Evolutionary conservation across 2,329 filamentous ascomycete genomes (phyloP), one percentile per base, ranked within the genome.

Genomic region (Fusarium sp.): DNA sequence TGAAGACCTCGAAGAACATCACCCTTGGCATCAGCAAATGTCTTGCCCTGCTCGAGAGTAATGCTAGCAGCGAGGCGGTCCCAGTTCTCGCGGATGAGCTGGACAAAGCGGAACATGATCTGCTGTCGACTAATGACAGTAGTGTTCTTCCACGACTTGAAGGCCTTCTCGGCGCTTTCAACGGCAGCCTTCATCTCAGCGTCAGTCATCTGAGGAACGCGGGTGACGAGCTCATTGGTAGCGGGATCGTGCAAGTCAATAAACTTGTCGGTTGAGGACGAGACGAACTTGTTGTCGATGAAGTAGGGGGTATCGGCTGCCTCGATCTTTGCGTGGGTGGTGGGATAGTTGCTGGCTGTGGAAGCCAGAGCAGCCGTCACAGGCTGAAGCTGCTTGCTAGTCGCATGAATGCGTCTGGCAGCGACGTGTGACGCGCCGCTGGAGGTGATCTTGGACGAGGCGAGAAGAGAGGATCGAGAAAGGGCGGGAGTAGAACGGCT

Each of bases 21-120:
- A 44, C 92, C 92, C 79, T 85, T 90, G 35, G 92, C 92, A 78
- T 96, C 92, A 53, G 90, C 90, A 78, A 95, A 90, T 1, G 92
- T 96, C 87, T 96, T 96, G 78, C 92, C 92, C 83, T 96, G 92
- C 83, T 96, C 92, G 57, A 95, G 84, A 8, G 92, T 94, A 78
- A 96, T 96, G 81, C 90, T 93, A 14, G 92, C 92, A 17, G 92
- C 92, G 70, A 96, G 82, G 19, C 92, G 86, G 78, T 96, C 92
- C 92, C 92, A 94, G 82, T 96, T 91, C 81, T 94, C 90, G 52
- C 91, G 85, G 77, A 96, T 93, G 75, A 96, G 83, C 32, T 86
- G 85, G 33, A 93, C 91, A 75, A 93, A 94, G 79, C 91, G 91
- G 85, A 96, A 95, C 91, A 95, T 93, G 81, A 95, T 90, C 81